phyloP scores from a whole-genome alignment of 306 rosid species.

The Malus sylvestris region DNA sequence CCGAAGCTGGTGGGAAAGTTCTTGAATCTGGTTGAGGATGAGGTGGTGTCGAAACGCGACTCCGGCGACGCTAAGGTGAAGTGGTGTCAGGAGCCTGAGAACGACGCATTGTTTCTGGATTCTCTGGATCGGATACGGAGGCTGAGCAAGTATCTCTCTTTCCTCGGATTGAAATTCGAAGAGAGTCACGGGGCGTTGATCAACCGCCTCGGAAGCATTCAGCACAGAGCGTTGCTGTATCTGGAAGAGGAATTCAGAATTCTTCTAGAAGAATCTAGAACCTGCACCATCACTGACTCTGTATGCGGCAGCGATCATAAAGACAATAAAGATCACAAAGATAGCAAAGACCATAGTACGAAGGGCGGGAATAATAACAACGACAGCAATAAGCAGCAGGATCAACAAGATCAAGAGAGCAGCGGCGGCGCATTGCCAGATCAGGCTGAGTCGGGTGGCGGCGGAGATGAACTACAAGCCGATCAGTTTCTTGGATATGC shows the following conservation, averaged over 20 bases:
- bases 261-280: slow-evolving; percentile 46
- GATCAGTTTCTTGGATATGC: slow-evolving; percentile 37
- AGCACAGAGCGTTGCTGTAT: slow-evolving; percentile 45
- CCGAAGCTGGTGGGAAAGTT: slow-evolving; percentile 32
- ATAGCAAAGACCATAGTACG: slow-evolving; percentile 17
- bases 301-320: not conserved
- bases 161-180: slow-evolving; percentile 13
- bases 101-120: slow-evolving; percentile 30
- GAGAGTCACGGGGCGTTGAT: slow-evolving; percentile 16
- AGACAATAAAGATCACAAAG: not conserved
- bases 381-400: slow-evolving; percentile 13
- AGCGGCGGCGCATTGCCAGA: not conserved
- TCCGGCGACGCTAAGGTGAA: slow-evolving; percentile 17
- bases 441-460: not conserved
- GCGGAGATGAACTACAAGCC: not conserved
- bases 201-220: slow-evolving; percentile 42
- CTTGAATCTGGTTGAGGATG: slow-evolving; percentile 42
- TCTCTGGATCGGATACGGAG: slow-evolving; percentile 40
- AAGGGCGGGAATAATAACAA: slow-evolving; percentile 11
- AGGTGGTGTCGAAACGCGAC: slow-evolving; percentile 18
- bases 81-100: slow-evolving; percentile 30
- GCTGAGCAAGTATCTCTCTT: slow-evolving; percentile 17
- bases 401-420: slow-evolving; percentile 8
- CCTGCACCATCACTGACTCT: not conserved
- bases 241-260: slow-evolving; percentile 63